These are phyloP conservation scores for Nannochloropsis salina DNA, from an alignment of 108 stramenopile genomes.

Conservation along the genomic window DNA sequence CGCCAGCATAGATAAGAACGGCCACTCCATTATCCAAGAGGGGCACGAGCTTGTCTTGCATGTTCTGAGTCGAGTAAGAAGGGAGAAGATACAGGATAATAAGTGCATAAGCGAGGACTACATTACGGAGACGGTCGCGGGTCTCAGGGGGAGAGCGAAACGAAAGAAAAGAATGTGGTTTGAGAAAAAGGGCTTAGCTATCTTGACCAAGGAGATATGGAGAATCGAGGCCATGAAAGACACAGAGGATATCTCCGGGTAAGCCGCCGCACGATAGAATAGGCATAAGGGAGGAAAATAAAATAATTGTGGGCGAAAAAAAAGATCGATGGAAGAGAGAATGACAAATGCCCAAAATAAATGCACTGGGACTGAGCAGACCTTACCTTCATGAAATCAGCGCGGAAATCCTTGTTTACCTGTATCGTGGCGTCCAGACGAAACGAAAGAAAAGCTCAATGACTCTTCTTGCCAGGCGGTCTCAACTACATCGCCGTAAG, in stretches of 20 bases:
- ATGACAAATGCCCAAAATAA: too few relatives aligned
- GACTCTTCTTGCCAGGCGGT: not conserved
- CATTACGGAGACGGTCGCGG: too few relatives aligned
- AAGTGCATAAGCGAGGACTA: too few relatives aligned
- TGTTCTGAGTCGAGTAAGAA: constrained; percentile 84
- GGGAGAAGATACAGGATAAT: constrained; percentile 44
- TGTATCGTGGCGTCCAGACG: not conserved
- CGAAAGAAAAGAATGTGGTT: too few relatives aligned
- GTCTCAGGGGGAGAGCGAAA: too few relatives aligned
- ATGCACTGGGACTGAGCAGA: too few relatives aligned
- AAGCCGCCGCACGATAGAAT: too few relatives aligned
- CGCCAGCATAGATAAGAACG: constrained; percentile 41
- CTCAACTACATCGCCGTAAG: not conserved
- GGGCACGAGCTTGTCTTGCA: constrained; percentile 67
- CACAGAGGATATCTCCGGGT: not conserved
- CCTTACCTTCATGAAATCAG: not conserved
- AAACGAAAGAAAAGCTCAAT: not conserved
- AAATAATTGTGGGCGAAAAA: too few relatives aligned
- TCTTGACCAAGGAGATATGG: not conserved
- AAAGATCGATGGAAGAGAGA: too few relatives aligned
- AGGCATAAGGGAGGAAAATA: too few relatives aligned
- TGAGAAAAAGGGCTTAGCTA: not conserved
- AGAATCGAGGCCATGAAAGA: not conserved
- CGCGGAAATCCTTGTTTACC: not conserved
- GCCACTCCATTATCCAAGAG: constrained; percentile 68